Evolutionary conservation across 768 basidiomycete genomes (phyloP).

Genomic region (Pleurotus salmoneostramineus): DNA sequence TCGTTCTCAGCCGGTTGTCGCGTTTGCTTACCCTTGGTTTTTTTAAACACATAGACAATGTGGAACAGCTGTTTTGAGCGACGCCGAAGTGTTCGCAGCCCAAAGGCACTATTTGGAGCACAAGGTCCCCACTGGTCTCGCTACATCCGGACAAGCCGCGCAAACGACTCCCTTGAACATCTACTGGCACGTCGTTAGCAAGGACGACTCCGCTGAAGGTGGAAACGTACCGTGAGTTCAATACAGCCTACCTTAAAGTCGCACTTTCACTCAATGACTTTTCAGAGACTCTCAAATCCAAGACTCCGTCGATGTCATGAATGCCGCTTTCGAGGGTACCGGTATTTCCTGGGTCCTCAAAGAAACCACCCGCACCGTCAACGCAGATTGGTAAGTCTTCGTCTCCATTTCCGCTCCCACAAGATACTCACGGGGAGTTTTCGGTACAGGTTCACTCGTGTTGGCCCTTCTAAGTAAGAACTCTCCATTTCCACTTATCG

Average conservation of each 20-base stretch:
- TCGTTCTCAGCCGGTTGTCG: slow-evolving; percentile 5
- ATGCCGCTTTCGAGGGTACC: slow-evolving; percentile 10
- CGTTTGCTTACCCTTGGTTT: not conserved
- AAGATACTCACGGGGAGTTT: not conserved
- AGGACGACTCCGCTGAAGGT: slow-evolving; percentile 23
- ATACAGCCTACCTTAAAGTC: not conserved
- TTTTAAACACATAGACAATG: slow-evolving; percentile 25
- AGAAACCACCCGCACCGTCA: slow-evolving; percentile 37
- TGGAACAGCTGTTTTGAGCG: slow-evolving; percentile 29
- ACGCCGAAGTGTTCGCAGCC: slow-evolving; percentile 26
- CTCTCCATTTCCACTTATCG: not conserved
- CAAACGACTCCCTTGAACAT: slow-evolving; percentile 19
- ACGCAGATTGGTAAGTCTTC: slow-evolving; percentile 33
- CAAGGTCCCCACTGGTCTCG: slow-evolving; percentile 20
- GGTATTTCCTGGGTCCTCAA: slow-evolving; percentile 27
- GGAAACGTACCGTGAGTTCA: slow-evolving; percentile 27
- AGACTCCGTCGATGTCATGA: slow-evolving; percentile 1
- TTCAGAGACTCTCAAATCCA: not conserved
- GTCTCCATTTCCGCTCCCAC: not conserved
- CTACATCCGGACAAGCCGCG: not conserved
- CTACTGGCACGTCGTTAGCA: slow-evolving; percentile 31
- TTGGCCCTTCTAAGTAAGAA: slow-evolving; percentile 4
- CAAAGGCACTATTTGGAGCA: slow-evolving; percentile 40
- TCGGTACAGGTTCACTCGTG: slow-evolving; percentile 20
- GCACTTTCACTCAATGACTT: not conserved